Evolutionary conservation across 371 early-diverging fungal species (phyloP).

Genomic region (Fennellomyces sp.): DNA sequence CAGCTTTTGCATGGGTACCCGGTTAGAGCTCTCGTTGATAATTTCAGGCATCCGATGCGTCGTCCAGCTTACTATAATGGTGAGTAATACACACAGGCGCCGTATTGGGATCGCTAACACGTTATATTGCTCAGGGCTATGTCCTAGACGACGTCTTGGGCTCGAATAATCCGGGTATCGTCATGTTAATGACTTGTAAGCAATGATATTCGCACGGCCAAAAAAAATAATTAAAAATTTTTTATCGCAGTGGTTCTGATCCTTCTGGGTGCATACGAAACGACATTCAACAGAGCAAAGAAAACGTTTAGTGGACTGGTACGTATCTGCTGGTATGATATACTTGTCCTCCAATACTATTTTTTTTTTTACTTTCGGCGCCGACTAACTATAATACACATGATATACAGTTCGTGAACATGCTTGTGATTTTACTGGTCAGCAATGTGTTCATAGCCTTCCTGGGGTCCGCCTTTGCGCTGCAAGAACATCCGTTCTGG

Average conservation of each 20-base stretch:
- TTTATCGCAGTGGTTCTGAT: conserved; percentile 32
- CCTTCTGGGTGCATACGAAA: conserved; percentile 44
- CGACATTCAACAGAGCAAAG: conserved; percentile 42
- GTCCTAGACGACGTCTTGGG: conserved; percentile 44
- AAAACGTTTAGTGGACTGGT: conserved; percentile 47
- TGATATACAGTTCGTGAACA: conserved; percentile 1
- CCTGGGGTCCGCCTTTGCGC: conserved; percentile 59
- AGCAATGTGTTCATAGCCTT: conserved; percentile 1
- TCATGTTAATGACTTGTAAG: conserved; percentile 41
- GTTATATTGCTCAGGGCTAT: conserved; percentile 34
- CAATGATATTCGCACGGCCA: not conserved
- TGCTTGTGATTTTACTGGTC: conserved; percentile 1
- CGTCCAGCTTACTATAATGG: conserved; percentile 48
- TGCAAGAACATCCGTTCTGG: conserved; percentile 75
- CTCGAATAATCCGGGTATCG: conserved; percentile 34
- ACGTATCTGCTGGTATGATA: not conserved
- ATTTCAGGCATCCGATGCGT: conserved; percentile 47
- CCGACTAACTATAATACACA: no score
- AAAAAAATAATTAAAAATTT: not conserved
- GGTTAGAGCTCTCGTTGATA: conserved; percentile 40
- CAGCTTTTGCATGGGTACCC: conserved; percentile 36
- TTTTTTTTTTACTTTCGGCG: no score
- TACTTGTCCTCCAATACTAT: not conserved
- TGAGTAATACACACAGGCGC: conserved; percentile 11
- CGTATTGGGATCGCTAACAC: no score